A percentile compares a stretch with the other conserved stretches of the same genome.
Evolutionary conservation across 2,329 filamentous ascomycete species (phyloP).

Genomic region (Penicillium sclerotigenum): DNA sequence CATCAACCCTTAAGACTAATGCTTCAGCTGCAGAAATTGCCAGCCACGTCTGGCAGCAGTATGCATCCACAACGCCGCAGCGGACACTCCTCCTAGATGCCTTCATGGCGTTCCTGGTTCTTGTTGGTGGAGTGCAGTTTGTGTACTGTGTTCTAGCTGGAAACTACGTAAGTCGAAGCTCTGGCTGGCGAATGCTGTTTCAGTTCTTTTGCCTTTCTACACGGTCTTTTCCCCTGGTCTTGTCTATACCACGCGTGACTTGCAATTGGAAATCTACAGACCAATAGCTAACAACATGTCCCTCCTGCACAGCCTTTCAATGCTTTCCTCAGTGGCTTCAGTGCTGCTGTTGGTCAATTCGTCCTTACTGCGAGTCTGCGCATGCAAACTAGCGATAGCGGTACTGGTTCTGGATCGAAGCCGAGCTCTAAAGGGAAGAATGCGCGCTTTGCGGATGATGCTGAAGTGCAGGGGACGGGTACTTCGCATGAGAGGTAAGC

Average conservation of each 20-base stretch:
- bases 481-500: conserved; percentile 44
- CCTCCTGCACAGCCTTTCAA: conserved; percentile 76
- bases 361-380: conserved; percentile 87
- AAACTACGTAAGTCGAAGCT: conserved; percentile 73
- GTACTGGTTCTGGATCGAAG: conserved; percentile 51
- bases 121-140: conserved; percentile 88
- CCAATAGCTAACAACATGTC: neutral
- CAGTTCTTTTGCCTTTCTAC: neutral
- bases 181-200: neutral
- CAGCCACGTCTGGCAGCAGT: conserved; percentile 70
- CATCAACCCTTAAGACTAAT: conserved; percentile 38
- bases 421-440: conserved; percentile 42
- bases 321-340: conserved; percentile 94
- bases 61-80: conserved; percentile 77
- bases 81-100: conserved; percentile 86
- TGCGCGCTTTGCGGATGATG: conserved; percentile 21
- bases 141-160: conserved; percentile 86
- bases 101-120: conserved; percentile 83
- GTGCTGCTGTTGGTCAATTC: conserved; percentile 92
- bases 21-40: conserved; percentile 57
- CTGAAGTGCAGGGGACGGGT: conserved; percentile 25
- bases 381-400: conserved; percentile 73
- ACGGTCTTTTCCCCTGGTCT: neutral
- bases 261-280: neutral
- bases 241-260: neutral